Base-by-base conservation (phyloP, 805 yeast species). In the Candida insectorum region DNA sequence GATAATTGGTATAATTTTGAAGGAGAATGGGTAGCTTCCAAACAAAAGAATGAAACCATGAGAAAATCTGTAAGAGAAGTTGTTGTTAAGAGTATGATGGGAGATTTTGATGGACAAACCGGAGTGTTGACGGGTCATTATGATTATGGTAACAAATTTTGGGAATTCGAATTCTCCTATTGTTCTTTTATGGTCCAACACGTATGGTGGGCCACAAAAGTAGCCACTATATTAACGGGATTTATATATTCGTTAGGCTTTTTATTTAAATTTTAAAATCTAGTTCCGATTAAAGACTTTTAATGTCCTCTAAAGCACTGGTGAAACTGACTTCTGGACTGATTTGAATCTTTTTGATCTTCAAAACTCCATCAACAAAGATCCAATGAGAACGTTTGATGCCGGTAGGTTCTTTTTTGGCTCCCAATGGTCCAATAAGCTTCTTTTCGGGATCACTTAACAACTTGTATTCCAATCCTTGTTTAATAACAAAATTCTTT, bases 61-160 rank as follows among this genome's bases (percentile, higher is more conserved):
- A 47, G 58, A 26, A 49, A 53, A n/a, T 62, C 69, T 12, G 60
- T 87, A 10, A 69, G 78, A 36, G 97, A 91, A 58, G 65, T 85
- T 36, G 91, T 95, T 0, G 96, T 93, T 15, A 68, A 89, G 37
- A 78, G 96, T 12, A 84, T 91, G 79, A 93, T 93, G 97, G 98
- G 98, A 12, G 96, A 93, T 51, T 93, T 69, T 49, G 84, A 81
- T 38, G 98, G 98, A 2, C 85, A 83, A 48, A 75, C 88, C 2
- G 98, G 97, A 0, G 60, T 93, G 9, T 60, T 93, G 44, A 81
- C 88, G 1, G 97, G 95, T 2, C 76, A 69, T 33, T 82, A 75
- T 54, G 66, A 77, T 48, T 43, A 59, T 10, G 41, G 37, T 0
- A 41, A 56, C 0, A 47, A 57, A 1, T 47, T 51, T 13, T 83